These are phyloP conservation scores for Chaetomium globosum DNA, from an alignment of 2,329 filamentous ascomycete species.

Conservation along the genomic window DNA sequence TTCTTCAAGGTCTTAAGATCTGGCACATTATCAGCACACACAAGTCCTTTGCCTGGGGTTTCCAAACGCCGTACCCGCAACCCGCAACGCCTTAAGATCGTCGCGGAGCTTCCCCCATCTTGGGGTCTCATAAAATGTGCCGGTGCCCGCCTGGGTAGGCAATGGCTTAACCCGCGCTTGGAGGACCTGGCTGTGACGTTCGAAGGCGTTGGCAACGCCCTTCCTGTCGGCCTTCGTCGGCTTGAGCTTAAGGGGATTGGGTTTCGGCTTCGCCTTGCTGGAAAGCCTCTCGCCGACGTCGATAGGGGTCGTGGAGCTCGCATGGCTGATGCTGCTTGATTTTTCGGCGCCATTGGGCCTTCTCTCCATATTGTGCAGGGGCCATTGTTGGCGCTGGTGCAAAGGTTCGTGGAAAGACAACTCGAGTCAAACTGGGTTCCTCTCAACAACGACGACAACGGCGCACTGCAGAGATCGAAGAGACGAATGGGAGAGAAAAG, in stretches of 20 bases:
- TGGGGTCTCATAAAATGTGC: conserved; percentile 56
- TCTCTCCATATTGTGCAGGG: conserved; percentile 27
- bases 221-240: conserved; percentile 39
- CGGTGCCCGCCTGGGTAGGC: conserved; percentile 64
- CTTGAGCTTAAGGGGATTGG: conserved; percentile 33
- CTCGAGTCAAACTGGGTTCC: no score
- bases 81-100: conserved; percentile 60
- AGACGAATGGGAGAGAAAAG: not conserved
- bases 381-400: conserved; percentile 26
- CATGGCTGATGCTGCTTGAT: conserved; percentile 15
- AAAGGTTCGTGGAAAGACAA: not conserved
- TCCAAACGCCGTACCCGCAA: conserved; percentile 45
- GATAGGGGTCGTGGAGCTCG: conserved; percentile 17
- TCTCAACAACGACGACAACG: no score
- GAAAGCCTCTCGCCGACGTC: conserved; percentile 29
- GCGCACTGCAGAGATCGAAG: not conserved
- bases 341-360: conserved; percentile 26
- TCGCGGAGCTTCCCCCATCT: conserved; percentile 55
- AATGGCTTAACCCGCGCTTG: conserved; percentile 62
- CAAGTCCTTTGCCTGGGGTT: not conserved
- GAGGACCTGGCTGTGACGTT: conserved; percentile 43
- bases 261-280: conserved; percentile 31
- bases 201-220: conserved; percentile 43
- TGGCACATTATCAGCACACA: conserved; percentile 33
- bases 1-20: conserved; percentile 66